Evolutionary conservation across 176 grass and related monocot species (phyloP).

Genomic region (Elaeis guineensis): DNA sequence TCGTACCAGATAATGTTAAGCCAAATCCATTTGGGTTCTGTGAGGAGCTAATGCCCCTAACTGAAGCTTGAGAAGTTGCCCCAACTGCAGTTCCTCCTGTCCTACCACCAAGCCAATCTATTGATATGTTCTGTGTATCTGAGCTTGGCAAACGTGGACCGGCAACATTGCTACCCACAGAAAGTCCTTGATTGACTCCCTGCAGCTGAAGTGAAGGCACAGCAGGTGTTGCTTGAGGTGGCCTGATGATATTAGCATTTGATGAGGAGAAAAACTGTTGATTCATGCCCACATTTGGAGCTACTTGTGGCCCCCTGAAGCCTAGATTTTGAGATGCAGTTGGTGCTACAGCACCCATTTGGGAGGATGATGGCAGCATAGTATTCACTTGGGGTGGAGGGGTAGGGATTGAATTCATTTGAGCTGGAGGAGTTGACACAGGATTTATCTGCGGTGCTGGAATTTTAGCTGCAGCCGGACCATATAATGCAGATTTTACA

Average conservation of each 20-base stretch:
- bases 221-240: constrained; percentile 33
- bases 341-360: constrained; percentile 36
- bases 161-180: constrained; percentile 34
- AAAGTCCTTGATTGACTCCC: constrained; percentile 37
- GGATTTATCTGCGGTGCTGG: constrained; percentile 71
- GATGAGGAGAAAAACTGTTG: constrained; percentile 45
- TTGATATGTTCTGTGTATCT: constrained; percentile 22
- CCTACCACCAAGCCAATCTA: constrained; percentile 54
- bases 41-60: constrained; percentile 27
- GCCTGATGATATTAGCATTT: constrained; percentile 47
- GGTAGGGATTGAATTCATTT: constrained; percentile 30
- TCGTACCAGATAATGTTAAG: constrained; percentile 36
- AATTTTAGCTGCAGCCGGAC: constrained; percentile 82
- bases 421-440: constrained; percentile 21
- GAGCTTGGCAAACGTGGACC: constrained; percentile 24
- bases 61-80: constrained; percentile 27
- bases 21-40: constrained; percentile 50
- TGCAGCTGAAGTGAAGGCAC: constrained; percentile 26
- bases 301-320: constrained; percentile 30
- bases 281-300: constrained; percentile 50
- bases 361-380: constrained; percentile 27
- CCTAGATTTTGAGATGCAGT: constrained; percentile 38
- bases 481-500: constrained; percentile 79
- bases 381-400: constrained; percentile 24
- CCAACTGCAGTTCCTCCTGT: constrained; percentile 29